Evolutionary conservation across 2,329 filamentous ascomycete genomes (phyloP).

Genomic region (Fusarium falciforme): DNA sequence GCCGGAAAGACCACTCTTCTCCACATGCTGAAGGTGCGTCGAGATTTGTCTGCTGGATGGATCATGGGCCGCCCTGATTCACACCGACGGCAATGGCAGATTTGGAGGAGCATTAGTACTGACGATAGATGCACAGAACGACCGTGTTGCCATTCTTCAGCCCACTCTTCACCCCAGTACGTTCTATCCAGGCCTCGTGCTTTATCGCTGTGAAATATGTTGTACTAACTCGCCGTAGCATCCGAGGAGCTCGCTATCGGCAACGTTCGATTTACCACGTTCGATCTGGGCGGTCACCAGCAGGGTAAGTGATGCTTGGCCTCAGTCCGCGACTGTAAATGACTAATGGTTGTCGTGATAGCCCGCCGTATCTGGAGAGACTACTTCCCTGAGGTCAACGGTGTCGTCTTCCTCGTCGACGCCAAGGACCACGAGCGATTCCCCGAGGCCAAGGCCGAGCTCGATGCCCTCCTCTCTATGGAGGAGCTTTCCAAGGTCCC

Average conservation of each 20-base stretch:
- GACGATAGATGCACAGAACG: conserved; percentile 70
- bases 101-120: conserved; percentile 31
- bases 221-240: conserved; percentile 60
- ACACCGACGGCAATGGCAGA: conserved; percentile 2
- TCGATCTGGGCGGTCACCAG: conserved; percentile 92
- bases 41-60: neutral
- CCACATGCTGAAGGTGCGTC: conserved; percentile 91
- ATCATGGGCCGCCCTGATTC: conserved; percentile 1
- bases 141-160: conserved; percentile 90
- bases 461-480: conserved; percentile 95
- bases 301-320: conserved; percentile 69
- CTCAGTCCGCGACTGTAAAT: neutral
- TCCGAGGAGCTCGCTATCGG: conserved; percentile 94
- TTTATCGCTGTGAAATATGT: neutral
- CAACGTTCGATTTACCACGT: conserved; percentile 94
- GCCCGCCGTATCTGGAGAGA: conserved; percentile 96
- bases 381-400: conserved; percentile 95
- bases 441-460: conserved; percentile 93
- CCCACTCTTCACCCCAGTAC: conserved; percentile 92
- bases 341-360: conserved; percentile 50
- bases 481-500: conserved; percentile 96
- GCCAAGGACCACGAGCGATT: conserved; percentile 98
- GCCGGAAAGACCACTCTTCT: conserved; percentile 93
- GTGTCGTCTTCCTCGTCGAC: conserved; percentile 97
- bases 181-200: conserved; percentile 47